Evolutionary conservation across 2,329 filamentous ascomycete species (phyloP), one percentile per base, ranked within the genome.

Genomic region (Claviceps sp.): DNA sequence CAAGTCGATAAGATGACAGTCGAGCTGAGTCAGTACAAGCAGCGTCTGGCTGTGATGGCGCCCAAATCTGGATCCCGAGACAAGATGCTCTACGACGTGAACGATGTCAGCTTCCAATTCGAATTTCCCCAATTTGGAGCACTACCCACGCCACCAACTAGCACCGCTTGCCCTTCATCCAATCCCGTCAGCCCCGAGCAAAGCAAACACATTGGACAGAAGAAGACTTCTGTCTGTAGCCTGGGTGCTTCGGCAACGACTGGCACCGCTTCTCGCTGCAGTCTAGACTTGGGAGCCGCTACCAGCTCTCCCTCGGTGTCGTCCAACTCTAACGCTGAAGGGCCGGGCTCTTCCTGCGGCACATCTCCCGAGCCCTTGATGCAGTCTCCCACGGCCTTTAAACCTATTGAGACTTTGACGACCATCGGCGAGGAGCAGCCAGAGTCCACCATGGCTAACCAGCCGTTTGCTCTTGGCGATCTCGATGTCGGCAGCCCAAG

Each of bases 41-140:
- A 95, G 70, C 84, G 87, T 53, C 67, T 97, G 42, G 82, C 86
- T 0, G 69, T 87, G 60, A 76, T 75, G 56, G 60, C 66, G 51
- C 68, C 50, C 59, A 65, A 59, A 56, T 54, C 58, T 17, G 53
- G 75, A 2, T 52, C 60, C 1, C 68, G 77, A 64, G 74, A 73
- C 14, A 65, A 64, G 48, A 50, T 59, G 0, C 51, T 59, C 1
- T 72, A 72, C 65, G 84, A 81, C 58, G 72, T 84, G 51, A 81
- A 76, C 61, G 85, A 86, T 56, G 84, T 86, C 65, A 89, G 85
- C 64, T 97, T 97, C 64, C 84, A 91, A 59, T 97, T 98, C 60
- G 91, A 97, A 59, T 97, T 97, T 58, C 91, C 93, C 57, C 90
- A 87, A 64, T 97, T 98, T 62, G 93, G 93, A 47, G 78, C 82